A percentile compares a stretch with the other conserved stretches of the same genome.
Conservation (phyloP, 2,329 filamentous ascomycete genomes). For the Fusarium sp. region DNA sequence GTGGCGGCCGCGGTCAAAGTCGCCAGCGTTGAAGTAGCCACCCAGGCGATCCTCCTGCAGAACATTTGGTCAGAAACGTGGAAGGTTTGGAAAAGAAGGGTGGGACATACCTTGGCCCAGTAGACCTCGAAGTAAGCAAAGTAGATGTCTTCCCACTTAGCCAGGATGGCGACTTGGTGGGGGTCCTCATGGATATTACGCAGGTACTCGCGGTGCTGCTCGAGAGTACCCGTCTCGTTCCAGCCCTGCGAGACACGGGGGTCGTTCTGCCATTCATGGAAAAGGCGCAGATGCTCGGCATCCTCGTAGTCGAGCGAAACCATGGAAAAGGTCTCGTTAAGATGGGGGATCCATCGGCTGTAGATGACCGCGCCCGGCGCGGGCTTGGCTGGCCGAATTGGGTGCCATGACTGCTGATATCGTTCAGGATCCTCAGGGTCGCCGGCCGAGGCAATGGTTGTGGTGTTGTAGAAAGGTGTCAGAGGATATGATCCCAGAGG, state of each 20-base stretch:
- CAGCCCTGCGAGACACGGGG: slow-evolving; percentile 83
- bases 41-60: slow-evolving; percentile 66
- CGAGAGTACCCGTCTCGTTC: slow-evolving; percentile 82
- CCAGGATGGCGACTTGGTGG: slow-evolving; percentile 77
- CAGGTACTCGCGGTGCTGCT: slow-evolving; percentile 80
- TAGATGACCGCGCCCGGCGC: slow-evolving; percentile 77
- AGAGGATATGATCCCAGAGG: slow-evolving; percentile 61
- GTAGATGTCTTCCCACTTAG: slow-evolving; percentile 74
- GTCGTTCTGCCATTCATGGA: slow-evolving; percentile 87
- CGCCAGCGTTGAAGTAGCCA: slow-evolving; percentile 65
- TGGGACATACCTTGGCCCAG: slow-evolving; percentile 70
- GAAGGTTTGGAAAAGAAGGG: background rate
- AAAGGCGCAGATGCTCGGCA: slow-evolving; percentile 73
- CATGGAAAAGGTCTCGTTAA: slow-evolving; percentile 82
- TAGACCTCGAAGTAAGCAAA: slow-evolving; percentile 88
- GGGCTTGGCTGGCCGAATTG: slow-evolving; percentile 78
- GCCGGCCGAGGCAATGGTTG: slow-evolving; percentile 53
- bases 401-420: slow-evolving; percentile 72
- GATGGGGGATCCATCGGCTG: slow-evolving; percentile 81
- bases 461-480: slow-evolving; percentile 61
- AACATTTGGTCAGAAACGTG: background rate
- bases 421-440: slow-evolving; percentile 56
- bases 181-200: slow-evolving; percentile 76
- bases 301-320: slow-evolving; percentile 77
- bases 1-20: slow-evolving; percentile 70